Conservation (phyloP, 257 asterid genomes). For the Nemophila menziesii region DNA sequence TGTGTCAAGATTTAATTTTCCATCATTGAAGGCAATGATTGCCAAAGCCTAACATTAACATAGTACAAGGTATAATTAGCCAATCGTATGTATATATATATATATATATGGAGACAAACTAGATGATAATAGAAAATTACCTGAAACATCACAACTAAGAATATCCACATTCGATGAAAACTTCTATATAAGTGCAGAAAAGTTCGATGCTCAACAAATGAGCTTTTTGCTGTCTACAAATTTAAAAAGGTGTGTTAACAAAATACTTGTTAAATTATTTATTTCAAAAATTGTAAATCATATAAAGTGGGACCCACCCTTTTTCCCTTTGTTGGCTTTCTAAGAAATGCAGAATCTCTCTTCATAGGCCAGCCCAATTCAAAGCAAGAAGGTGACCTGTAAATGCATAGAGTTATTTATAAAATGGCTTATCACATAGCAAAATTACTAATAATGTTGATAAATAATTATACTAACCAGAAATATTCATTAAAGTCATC, state of each 20-base stretch:
- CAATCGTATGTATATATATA: not conserved
- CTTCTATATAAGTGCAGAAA: slow-evolving; percentile 89
- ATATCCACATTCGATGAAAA: slow-evolving; percentile 98
- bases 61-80: not conserved
- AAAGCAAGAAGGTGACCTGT: slow-evolving; percentile 92
- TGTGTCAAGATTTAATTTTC: slow-evolving; percentile 52
- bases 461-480: slow-evolving; percentile 55
- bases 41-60: slow-evolving; percentile 52
- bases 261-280: not conserved
- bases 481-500: slow-evolving; percentile 95
- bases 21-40: slow-evolving; percentile 66
- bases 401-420: slow-evolving; percentile 8
- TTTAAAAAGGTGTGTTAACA: slow-evolving; percentile 1
- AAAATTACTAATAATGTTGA: slow-evolving; percentile 1
- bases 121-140: slow-evolving; percentile 20
- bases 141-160: slow-evolving; percentile 89
- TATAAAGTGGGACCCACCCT: too few species aligned
- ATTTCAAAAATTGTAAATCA: too few species aligned
- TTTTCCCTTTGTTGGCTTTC: slow-evolving; percentile 53
- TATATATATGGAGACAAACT: slow-evolving; percentile 9
- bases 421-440: not conserved
- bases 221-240: slow-evolving; percentile 78
- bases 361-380: slow-evolving; percentile 83
- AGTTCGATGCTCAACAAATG: slow-evolving; percentile 96
- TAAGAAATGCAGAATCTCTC: slow-evolving; percentile 48